These are phyloP conservation scores for Neonectria punicea DNA, from an alignment of 2,329 filamentous ascomycete genomes.

Conservation along the genomic window DNA sequence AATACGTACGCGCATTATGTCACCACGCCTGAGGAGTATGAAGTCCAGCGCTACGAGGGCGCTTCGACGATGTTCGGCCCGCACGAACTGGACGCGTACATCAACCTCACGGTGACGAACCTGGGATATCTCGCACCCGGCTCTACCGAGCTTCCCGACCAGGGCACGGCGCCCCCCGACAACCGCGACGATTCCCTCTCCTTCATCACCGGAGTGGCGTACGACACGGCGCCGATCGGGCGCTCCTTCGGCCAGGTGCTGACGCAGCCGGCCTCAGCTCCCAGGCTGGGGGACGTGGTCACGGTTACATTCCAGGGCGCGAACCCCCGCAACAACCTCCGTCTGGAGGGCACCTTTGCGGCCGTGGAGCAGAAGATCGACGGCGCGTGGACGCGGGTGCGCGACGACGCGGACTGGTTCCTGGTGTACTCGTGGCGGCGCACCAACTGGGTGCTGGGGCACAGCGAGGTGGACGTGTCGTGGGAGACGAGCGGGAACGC, in stretches of 20 bases:
- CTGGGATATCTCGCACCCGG: slow-evolving; percentile 51
- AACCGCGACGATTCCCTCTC: slow-evolving; percentile 79
- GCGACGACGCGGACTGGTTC: slow-evolving; percentile 84
- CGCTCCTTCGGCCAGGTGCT: slow-evolving; percentile 77
- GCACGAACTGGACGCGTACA: slow-evolving; percentile 85
- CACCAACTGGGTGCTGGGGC: slow-evolving; percentile 74
- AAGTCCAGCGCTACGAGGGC: slow-evolving; percentile 92
- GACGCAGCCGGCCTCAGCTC: slow-evolving; percentile 62
- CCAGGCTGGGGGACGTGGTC: slow-evolving; percentile 70
- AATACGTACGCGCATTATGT: slow-evolving; percentile 92
- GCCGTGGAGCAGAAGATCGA: slow-evolving; percentile 73
- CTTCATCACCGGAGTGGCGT: slow-evolving; percentile 83
- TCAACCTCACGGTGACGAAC: slow-evolving; percentile 82
- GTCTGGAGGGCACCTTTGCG: slow-evolving; percentile 80
- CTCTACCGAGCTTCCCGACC: slow-evolving; percentile 53
- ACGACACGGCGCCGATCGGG: slow-evolving; percentile 74
- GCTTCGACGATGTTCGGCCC: slow-evolving; percentile 89
- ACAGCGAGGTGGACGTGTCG: slow-evolving; percentile 79
- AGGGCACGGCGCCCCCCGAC: slow-evolving; percentile 77
- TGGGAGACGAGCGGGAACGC: slow-evolving; percentile 73
- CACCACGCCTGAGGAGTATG: slow-evolving; percentile 82
- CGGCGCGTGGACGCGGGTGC: slow-evolving; percentile 70
- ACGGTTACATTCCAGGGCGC: slow-evolving; percentile 82
- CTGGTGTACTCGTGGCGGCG: slow-evolving; percentile 84
- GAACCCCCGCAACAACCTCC: slow-evolving; percentile 89